Percentiles rank a stretch among this genome's conserved stretches.
phyloP scores from a whole-genome alignment of 2,329 filamentous ascomycete species.

The Cladophialophora exuberans region DNA sequence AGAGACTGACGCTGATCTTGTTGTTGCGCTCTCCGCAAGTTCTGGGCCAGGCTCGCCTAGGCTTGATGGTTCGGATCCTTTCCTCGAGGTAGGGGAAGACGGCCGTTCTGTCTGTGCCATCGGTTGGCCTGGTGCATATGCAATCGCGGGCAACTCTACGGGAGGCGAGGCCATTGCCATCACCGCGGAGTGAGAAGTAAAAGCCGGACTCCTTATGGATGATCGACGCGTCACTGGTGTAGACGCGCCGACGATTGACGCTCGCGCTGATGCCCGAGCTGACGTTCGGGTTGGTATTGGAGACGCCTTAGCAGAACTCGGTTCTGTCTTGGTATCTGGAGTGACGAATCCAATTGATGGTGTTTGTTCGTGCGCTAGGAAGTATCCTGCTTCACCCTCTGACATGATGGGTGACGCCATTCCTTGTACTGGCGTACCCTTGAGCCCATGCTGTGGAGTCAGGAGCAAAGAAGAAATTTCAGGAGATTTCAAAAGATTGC shows the following conservation, averaged over 20 bases:
- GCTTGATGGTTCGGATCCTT: constrained; percentile 20
- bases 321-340: constrained; percentile 11
- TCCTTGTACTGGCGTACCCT: constrained; percentile 21
- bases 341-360: constrained; percentile 21
- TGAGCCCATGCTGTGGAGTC: constrained; percentile 15
- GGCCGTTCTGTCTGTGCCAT: constrained; percentile 8
- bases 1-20: constrained; percentile 12
- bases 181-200: constrained; percentile 29
- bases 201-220: constrained; percentile 23
- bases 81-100: constrained; percentile 11
- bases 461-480: constrained; percentile 19
- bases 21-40: constrained; percentile 18
- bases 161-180: constrained; percentile 30
- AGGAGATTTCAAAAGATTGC: constrained; percentile 27
- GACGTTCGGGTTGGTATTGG: constrained; percentile 6
- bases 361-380: constrained; percentile 16
- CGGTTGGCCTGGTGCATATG: neutral
- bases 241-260: too few relatives aligned
- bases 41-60: constrained; percentile 32
- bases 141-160: constrained; percentile 22
- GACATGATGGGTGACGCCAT: constrained; percentile 18
- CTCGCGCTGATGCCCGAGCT: constrained; percentile 17
- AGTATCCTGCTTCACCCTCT: constrained; percentile 19
- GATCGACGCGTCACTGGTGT: constrained; percentile 15
- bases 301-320: constrained; percentile 10